These are phyloP conservation scores for Cyclotella baltica DNA, from an alignment of 108 stramenopile genomes.

Conservation along the genomic window DNA sequence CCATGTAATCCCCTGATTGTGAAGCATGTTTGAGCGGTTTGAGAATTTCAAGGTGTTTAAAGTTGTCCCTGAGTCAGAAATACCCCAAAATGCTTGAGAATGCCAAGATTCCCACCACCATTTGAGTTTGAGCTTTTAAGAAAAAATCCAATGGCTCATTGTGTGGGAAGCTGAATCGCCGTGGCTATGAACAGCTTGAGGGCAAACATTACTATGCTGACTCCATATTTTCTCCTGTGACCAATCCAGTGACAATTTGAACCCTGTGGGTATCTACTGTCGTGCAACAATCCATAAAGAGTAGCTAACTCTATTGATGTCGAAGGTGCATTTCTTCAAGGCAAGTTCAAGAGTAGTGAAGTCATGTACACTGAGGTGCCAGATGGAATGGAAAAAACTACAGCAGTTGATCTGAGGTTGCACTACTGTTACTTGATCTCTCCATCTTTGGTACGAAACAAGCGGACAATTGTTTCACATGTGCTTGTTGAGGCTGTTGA, in stretches of 20 bases:
- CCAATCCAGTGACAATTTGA: slow-evolving; percentile 8
- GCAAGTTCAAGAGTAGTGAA: slow-evolving; percentile 27
- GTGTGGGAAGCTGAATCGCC: neutral
- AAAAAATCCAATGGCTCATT: no score
- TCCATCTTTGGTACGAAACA: slow-evolving; percentile 10
- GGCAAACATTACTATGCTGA: neutral
- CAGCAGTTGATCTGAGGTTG: neutral
- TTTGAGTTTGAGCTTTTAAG: no score
- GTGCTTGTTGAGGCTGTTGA: neutral
- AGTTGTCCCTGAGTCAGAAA: no score
- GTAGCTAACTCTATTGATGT: slow-evolving; percentile 1
- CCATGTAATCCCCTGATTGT: no score
- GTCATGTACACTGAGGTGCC: slow-evolving; percentile 24
- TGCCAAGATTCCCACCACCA: no score
- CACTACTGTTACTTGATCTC: slow-evolving; percentile 10
- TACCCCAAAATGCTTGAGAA: no score
- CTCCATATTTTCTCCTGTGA: neutral
- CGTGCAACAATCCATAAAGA: neutral
- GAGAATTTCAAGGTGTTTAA: no score
- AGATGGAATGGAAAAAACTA: slow-evolving; percentile 30
- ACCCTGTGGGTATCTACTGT: neutral
- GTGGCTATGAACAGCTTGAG: neutral
- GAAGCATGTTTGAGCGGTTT: no score
- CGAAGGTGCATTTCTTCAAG: slow-evolving; percentile 25
- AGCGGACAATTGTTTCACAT: slow-evolving; percentile 4